These are phyloP conservation scores for Thuidium tamariscinum DNA, from an alignment of 225 moss, liverwort and hornwort species.

Conservation along the genomic window DNA sequence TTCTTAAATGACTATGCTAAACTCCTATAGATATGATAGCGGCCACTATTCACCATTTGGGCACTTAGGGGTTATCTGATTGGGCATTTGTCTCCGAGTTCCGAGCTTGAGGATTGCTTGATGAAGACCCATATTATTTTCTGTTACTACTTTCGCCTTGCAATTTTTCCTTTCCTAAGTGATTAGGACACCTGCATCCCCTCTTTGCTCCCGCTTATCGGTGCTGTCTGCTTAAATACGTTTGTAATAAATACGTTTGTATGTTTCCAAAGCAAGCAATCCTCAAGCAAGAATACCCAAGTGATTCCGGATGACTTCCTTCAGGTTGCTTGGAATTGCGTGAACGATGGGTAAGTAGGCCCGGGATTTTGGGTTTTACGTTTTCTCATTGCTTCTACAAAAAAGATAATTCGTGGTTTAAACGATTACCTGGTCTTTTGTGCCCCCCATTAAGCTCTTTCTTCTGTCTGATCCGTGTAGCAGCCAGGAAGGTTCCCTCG, in stretches of 20 bases:
- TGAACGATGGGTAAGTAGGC: conserved; percentile 93
- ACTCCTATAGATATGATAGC: neutral
- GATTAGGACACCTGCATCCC: conserved; percentile 13
- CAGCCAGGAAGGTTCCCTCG: conserved; percentile 10
- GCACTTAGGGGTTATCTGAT: neutral
- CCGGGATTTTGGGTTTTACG: conserved; percentile 30
- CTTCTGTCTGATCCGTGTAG: conserved; percentile 16
- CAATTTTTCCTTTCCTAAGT: conserved; percentile 12
- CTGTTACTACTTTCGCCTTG: conserved; percentile 21
- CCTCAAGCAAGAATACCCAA: conserved; percentile 68
- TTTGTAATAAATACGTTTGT: conserved; percentile 47
- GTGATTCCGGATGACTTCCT: conserved; percentile 80
- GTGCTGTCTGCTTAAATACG: conserved; percentile 18
- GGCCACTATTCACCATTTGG: neutral
- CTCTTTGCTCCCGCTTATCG: conserved; percentile 15
- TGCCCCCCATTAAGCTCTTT: conserved; percentile 14
- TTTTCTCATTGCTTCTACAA: conserved; percentile 17
- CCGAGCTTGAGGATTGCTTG: conserved; percentile 43
- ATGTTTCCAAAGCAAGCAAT: conserved; percentile 48
- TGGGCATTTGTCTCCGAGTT: conserved; percentile 13
- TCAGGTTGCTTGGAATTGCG: conserved; percentile 99
- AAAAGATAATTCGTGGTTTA: neutral
- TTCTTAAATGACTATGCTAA: neutral
- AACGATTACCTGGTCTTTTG: conserved; percentile 11
- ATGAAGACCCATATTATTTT: conserved; percentile 11